Evolutionary conservation across 257 asterid species (phyloP), one percentile per base, ranked within the genome.

Genomic region (Schizonepeta tenuifolia): DNA sequence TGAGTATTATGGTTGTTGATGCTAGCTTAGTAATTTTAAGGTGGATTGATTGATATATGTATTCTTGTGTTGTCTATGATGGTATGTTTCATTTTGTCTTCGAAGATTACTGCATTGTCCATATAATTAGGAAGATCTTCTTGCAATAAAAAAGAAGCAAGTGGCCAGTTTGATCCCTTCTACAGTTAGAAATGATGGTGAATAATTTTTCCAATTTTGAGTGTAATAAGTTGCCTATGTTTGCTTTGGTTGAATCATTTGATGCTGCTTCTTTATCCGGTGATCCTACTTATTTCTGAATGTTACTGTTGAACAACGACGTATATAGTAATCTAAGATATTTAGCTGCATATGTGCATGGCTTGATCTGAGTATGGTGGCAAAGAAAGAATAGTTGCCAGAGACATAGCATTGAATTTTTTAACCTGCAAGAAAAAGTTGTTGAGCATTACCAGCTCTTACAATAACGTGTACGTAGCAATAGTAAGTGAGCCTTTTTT

Each of bases 1-100:
- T 75, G 24, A 67, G 53, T 74, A 55, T 55, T 59, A 9, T 63
- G 75, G 55, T 71, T 66, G 33, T 67, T 67, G 33, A n/a, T 59
- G 60, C 31, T 71, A n/a, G 51, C 43, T 13, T 44, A 33, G 53
- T 51, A 24, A 75, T 49, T 54, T 59, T 17, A 15, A 14, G 75
- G 50, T 74, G 61, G 59, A 38, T 80, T 38, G 66, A 61, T 43
- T 41, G 46, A 33, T 71, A 5, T 60, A 6, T n/a, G 69, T 10
- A 35, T 5, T 24, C 0, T 22, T 24, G 12, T 24, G 2, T 17
- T 24, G 12, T 50, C 22, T 13, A 4, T 59, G 75, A 26, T 51
- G 53, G 65, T 49, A 36, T 10, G 17, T 49, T 51, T 33, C 55
- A 5, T 14, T 65, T 41, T 31, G 17, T n/a, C 4, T 38, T 17